A percentile compares a stretch with the other conserved stretches of the same genome.
Evolutionary conservation across 805 yeast species (phyloP).

Genomic region (Yarrowia porcina): DNA sequence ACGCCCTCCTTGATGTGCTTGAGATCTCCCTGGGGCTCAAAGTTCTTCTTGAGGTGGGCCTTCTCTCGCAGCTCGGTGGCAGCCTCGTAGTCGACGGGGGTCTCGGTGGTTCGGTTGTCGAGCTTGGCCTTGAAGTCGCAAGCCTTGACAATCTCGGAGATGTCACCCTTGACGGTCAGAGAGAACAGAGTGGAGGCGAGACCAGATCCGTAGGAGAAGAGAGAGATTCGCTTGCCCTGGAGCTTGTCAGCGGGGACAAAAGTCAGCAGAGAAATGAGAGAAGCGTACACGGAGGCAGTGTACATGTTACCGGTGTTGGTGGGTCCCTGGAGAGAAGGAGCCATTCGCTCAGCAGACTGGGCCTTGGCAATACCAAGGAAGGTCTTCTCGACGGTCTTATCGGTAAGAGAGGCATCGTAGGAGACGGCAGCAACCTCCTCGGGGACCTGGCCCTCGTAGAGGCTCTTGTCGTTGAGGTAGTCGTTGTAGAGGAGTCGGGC

Average conservation of each 20-base stretch:
- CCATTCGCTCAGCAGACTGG: conserved; percentile 61
- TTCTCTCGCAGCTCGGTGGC: conserved; percentile 84
- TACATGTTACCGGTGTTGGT: conserved; percentile 98
- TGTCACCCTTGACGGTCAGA: conserved; percentile 75
- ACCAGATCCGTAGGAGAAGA: conserved; percentile 98
- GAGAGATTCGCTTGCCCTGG: conserved; percentile 80
- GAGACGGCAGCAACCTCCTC: conserved; percentile 54
- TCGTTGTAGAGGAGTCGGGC: conserved; percentile 91
- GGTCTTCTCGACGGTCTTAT: conserved; percentile 77
- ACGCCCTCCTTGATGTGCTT: conserved; percentile 71
- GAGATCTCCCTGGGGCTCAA: conserved; percentile 73
- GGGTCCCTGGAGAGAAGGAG: conserved; percentile 79
- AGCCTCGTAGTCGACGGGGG: conserved; percentile 79
- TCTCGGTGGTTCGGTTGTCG: conserved; percentile 56
- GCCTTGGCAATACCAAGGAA: conserved; percentile 77
- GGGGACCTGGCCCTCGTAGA: conserved; percentile 51
- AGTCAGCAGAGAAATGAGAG: conserved; percentile 75
- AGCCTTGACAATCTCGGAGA: conserved; percentile 58
- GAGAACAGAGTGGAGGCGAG: conserved; percentile 88
- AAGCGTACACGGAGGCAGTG: conserved; percentile 88
- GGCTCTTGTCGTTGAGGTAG: conserved; percentile 64
- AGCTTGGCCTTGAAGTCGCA: conserved; percentile 69
- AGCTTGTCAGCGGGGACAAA: conserved; percentile 70
- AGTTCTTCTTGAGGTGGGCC: conserved; percentile 77
- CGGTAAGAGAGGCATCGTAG: conserved; percentile 76